Base-by-base conservation (phyloP, 345 rosid genomes). In the Tarenaya hassleriana region DNA sequence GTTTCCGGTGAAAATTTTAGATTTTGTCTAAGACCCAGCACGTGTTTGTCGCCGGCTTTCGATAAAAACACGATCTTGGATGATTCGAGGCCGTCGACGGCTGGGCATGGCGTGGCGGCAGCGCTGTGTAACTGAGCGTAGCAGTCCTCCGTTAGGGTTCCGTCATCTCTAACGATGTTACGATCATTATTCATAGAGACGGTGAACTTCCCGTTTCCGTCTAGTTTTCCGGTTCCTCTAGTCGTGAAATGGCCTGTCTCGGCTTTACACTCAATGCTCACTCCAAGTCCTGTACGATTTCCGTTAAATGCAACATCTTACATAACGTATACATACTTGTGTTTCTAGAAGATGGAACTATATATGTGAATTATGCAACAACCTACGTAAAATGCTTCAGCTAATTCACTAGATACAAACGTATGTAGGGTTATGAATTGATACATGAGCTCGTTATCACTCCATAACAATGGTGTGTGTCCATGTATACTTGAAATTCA, bases 41-140 rank as follows among this genome's bases (percentile, higher is more conserved):
- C 63, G 50, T 78, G 78, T 46, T 80, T 86, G 4, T 55, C 78
- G 4, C 69, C 59, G 4, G 39, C 21, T 32, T 56, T 66, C 5
- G 81, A 73, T 34, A 73, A 68, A 44, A 75, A 55, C 20, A 86
- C 73, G 7, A 82, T 62, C 69, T 77, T 84, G 61, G 73, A 20
- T 16, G 97, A 67, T 3, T 83, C 76, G 0, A 83, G 10, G 38
- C 81, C 82, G 16, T 62, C 62, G n/a, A 70, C 67, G 19, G 76
- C 66, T 0, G 94, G 86, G 46, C 97, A 90, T 16, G 91, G 83
- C 1, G 62, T 19, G 8, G 70, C 71, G 0, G 79, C 65, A 9
- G 77, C 82, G 48, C 88, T 78, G 53, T 80, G 86, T 61, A 90
- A 86, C 62, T 80, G 94, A 8, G 95, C 97, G 21, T 86, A 84